Evolutionary conservation across 345 rosid species (phyloP), one percentile per base, ranked within the genome.

Genomic region (Noccaea caerulescens): DNA sequence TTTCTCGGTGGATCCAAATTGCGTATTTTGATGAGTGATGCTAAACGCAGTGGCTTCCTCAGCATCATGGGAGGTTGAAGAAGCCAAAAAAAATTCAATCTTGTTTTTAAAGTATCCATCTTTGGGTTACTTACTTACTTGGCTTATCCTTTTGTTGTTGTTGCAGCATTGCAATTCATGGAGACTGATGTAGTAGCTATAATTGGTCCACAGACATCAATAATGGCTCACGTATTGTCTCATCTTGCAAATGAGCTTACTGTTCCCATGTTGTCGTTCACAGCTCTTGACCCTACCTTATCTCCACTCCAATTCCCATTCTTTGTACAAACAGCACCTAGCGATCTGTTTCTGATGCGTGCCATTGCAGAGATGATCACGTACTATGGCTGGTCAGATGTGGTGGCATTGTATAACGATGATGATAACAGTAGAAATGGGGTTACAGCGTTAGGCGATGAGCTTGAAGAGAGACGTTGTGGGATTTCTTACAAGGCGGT

Each of bases 301-400:
- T 87, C 97, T 4, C 83, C 96, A 63, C 88, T 89, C 45, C 98
- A 93, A 55, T 91, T 86, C 76, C 98, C 97, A 3, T 93, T 81
- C 76, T 93, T 93, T 74, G 79, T 93, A 69, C 98, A 93, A 54
- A 93, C 97, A 4, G 95, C 98, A 34, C 98, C 98, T 20, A 93
- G 75, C 62, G 96, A 91, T 70, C 72, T 84, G 23, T 93, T 82
- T 82, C 88, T 85, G 83, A 88, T 87, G 91, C 82, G 79, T 0
- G 98, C 95, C 75, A 83, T 93, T 41, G 92, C 97, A 3, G 96
- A 93, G 52, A 85, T 89, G 58, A 60, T 91, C 23, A 83, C 85
- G 55, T 80, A 78, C 63, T 91, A 68, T 47, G 79, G 90, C 8
- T 93, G 96, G 96, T 71, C 79, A 11, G 90, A 85, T 72, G 87